These are phyloP conservation scores for Herpetospermum pedunculosum DNA, from an alignment of 306 rosid genomes.

Conservation along the genomic window DNA sequence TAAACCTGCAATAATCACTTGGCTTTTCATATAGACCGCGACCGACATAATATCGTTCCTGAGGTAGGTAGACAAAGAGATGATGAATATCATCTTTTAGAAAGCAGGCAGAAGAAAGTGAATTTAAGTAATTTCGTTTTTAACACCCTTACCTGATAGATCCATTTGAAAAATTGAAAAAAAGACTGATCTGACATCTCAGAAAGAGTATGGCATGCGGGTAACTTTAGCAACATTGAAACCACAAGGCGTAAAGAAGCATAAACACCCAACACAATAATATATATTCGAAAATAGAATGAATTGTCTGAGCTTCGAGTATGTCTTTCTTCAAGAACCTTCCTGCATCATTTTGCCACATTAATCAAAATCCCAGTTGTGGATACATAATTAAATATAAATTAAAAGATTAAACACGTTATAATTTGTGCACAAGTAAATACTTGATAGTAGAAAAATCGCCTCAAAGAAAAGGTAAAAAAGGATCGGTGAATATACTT, in stretches of 20 bases:
- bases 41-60: constrained; percentile 94
- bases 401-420: neutral
- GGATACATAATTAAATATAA: neutral
- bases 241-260: constrained; percentile 51
- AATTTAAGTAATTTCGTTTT: neutral
- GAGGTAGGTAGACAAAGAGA: constrained; percentile 23
- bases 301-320: constrained; percentile 41
- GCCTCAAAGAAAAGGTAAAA: neutral
- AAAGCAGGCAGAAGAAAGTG: neutral
- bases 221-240: constrained; percentile 59
- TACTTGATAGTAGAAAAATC: neutral
- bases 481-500: constrained; percentile 17
- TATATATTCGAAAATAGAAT: constrained; percentile 84
- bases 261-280: constrained; percentile 76
- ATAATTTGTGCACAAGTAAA: neutral
- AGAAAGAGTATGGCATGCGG: constrained; percentile 77
- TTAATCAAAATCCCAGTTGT: neutral
- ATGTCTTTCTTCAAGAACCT: constrained; percentile 81
- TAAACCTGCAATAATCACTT: constrained; percentile 84
- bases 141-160: constrained; percentile 52
- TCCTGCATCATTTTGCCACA: constrained; percentile 44
- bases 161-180: constrained; percentile 98
- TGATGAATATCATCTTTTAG: neutral
- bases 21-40: constrained; percentile 86
- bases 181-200: constrained; percentile 84